Evolutionary conservation across 2,329 filamentous ascomycete species (phyloP).

Genomic region (Botrytis elliptica): DNA sequence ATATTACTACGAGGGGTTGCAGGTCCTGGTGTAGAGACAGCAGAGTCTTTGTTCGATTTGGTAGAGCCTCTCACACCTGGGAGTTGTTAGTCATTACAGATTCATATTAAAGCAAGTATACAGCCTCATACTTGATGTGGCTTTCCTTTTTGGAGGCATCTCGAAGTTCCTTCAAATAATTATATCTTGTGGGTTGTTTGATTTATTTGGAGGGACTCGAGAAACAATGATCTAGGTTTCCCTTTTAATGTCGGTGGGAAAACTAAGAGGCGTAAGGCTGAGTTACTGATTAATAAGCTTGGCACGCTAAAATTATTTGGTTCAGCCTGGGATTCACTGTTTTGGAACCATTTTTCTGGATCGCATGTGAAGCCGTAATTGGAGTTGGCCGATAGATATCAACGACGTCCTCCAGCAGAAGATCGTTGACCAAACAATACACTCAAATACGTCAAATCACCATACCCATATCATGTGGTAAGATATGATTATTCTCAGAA

Average conservation of each 20-base stretch:
- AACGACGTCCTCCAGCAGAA: neutral
- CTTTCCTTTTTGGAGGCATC: conserved; percentile 75
- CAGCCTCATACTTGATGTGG: conserved; percentile 49
- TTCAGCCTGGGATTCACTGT: conserved; percentile 1
- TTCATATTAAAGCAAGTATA: conserved; percentile 29
- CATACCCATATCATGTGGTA: conserved; percentile 35
- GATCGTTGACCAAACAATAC: neutral
- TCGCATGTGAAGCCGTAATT: conserved; percentile 1
- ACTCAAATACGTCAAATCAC: neutral
- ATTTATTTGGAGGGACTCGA: conserved; percentile 12
- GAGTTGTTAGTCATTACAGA: conserved; percentile 40
- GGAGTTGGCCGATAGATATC: neutral
- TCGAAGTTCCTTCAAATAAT: conserved; percentile 32
- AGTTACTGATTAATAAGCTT: conserved; percentile 8
- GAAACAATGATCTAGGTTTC: conserved; percentile 18
- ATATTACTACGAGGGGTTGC: conserved; percentile 59
- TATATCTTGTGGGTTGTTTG: conserved; percentile 18
- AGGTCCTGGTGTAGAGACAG: conserved; percentile 59
- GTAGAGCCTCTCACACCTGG: conserved; percentile 47
- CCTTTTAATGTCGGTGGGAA: neutral
- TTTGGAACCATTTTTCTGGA: conserved; percentile 1
- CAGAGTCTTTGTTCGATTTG: conserved; percentile 58
- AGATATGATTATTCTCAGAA: conserved; percentile 9
- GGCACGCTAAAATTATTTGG: neutral
- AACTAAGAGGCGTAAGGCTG: conserved; percentile 22